Evolutionary conservation across 305 asterid species (phyloP), one percentile per base, ranked within the genome.

Genomic region (Withania somnifera): DNA sequence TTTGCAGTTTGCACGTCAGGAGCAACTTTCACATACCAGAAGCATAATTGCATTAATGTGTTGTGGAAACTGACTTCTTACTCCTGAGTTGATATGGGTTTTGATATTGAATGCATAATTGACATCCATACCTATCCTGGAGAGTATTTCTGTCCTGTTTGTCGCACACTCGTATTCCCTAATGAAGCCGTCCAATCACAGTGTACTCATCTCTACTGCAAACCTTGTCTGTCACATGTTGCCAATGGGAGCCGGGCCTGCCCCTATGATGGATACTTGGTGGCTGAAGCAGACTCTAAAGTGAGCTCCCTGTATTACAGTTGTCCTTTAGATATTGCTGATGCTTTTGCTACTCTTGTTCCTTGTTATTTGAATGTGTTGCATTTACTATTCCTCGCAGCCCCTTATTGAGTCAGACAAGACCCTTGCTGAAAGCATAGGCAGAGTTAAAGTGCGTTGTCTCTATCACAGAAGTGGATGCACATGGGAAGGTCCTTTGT

Each of bases 121-220:
- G 93, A 95, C 91, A 90, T 95, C 58, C 95, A 90, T 47, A 89
- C 89, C 78, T 94, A 92, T 86, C 99, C 98, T 14, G 98, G 97
- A 84, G 98, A 94, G 84, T 95, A 94, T 83, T 95, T 95, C 64
- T 95, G 99, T 82, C 98, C 99, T 26, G 95, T 95, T 84, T 95
- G 99, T 85, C 97, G 99, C 36, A 95, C 99, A n/a, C 98, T 95
- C 47, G 94, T 94, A n/a, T 92, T 91, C 86, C 99, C 98, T 45
- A 89, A 84, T 71, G 99, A 95, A 85, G 98, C 99, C 69, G 85
- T 93, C 84, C 97, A 94, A 88, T 83, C 97, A 13, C 97, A 91
- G 57, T 95, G 99, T 88, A 90, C 97, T 82, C 99, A 95, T 90
- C 89, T 95, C 17, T 96, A 93, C 86, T 96, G 99, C 90, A 94